Percentiles rank a stretch among this genome's conserved stretches.
Conservation (phyloP, 2,329 filamentous ascomycete genomes). For the Falciphora oryzae region DNA sequence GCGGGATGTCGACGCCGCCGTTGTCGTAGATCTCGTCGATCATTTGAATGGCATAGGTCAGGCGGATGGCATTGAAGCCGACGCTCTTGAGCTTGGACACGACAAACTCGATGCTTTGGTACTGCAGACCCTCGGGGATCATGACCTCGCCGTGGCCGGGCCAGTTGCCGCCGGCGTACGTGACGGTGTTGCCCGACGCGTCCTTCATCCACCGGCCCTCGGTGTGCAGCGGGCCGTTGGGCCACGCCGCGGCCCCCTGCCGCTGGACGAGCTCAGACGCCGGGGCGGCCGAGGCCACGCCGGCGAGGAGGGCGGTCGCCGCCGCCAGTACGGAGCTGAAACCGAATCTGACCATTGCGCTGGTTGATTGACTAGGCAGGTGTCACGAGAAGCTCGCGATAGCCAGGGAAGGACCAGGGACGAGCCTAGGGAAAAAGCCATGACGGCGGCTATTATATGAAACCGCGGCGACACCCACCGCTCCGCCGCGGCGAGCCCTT, state of each 20-base stretch:
- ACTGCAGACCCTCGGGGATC: conserved; percentile 60
- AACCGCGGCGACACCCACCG: not conserved
- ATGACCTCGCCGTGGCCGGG: conserved; percentile 56
- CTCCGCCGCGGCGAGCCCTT: not conserved
- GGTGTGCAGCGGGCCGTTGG: conserved; percentile 36
- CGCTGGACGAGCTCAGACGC: not conserved
- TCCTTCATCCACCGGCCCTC: conserved; percentile 38
- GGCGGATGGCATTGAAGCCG: conserved; percentile 57
- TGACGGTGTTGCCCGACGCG: conserved; percentile 35
- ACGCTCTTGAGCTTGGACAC: conserved; percentile 51
- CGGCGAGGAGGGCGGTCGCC: not conserved
- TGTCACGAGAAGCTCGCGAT: not conserved
- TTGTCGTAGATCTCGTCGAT: conserved; percentile 51
- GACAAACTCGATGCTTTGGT: conserved; percentile 49
- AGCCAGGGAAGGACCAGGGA: not conserved
- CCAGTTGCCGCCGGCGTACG: conserved; percentile 55
- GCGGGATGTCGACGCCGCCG: conserved; percentile 37
- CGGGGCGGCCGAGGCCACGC: not conserved
- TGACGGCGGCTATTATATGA: not conserved
- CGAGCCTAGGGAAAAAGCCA: too few species aligned
- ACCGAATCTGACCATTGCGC: conserved; percentile 5
- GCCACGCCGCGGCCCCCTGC: conserved; percentile 25
- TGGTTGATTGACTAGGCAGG: not conserved
- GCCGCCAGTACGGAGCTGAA: not conserved
- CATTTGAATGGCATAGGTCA: conserved; percentile 61